Evolutionary conservation across 768 basidiomycete genomes (phyloP).

Genomic region (Baorangia bicolor): DNA sequence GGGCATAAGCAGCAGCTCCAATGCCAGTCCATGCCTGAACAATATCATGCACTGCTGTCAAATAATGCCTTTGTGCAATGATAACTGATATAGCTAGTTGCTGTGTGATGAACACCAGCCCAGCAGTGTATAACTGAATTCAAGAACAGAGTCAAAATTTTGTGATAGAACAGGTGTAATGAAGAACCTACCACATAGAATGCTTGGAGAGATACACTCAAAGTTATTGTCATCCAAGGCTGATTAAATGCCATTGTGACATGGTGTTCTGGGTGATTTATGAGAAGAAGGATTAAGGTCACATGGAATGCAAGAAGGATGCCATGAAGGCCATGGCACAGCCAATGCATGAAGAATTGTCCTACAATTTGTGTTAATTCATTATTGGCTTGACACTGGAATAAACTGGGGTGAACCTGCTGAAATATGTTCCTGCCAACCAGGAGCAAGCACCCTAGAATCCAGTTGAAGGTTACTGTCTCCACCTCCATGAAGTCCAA

Average conservation of each 20-base stretch:
- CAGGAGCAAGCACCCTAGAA: too few relatives aligned
- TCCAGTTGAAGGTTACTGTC: not conserved
- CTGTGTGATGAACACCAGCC: conserved; percentile 22
- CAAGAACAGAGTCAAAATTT: not conserved
- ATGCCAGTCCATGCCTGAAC: conserved; percentile 21
- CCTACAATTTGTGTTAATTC: not conserved
- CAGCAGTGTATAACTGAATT: conserved; percentile 14
- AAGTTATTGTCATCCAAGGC: not conserved
- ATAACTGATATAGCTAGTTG: conserved; percentile 8
- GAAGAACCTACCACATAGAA: not conserved
- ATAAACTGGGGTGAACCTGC: not conserved
- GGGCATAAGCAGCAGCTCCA: conserved; percentile 14
- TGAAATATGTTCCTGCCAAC: not conserved
- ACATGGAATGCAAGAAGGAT: not conserved
- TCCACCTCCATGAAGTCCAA: not conserved
- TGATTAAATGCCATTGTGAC: not conserved
- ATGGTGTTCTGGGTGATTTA: not conserved
- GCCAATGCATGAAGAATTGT: not conserved
- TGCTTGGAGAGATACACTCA: not conserved
- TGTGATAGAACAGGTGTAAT: not conserved
- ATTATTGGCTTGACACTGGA: not conserved
- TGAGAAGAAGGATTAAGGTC: not conserved
- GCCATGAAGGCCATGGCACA: not conserved
- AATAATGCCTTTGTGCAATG: not conserved
- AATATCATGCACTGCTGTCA: conserved; percentile 23